These are phyloP conservation scores for Herpotrichia juniperi DNA, from an alignment of 2,329 filamentous ascomycete species.

Conservation along the genomic window DNA sequence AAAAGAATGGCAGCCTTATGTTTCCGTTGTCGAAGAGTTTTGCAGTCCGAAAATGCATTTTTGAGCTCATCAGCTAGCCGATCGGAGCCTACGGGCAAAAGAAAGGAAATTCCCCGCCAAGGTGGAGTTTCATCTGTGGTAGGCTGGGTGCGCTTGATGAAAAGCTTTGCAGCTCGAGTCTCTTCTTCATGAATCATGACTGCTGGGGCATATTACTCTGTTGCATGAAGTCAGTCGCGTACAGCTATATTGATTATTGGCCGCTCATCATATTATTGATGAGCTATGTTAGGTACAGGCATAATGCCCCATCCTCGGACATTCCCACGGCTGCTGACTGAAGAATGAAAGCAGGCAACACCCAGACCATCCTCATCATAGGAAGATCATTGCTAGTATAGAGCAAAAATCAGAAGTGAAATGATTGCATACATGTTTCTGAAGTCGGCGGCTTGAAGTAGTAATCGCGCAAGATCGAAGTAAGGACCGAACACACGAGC, in stretches of 20 bases:
- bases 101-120: conserved; percentile 33
- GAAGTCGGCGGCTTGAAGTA: conserved; percentile 4
- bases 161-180: conserved; percentile 9
- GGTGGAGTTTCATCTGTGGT: conserved; percentile 30
- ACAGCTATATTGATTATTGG: not conserved
- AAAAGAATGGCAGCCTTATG: conserved; percentile 36
- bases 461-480: conserved; percentile 5
- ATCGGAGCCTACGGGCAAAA: conserved; percentile 29
- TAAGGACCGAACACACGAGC: not conserved
- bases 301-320: no score
- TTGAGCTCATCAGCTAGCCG: conserved; percentile 27
- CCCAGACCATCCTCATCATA: no score
- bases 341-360: no score
- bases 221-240: not conserved
- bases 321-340: no score
- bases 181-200: not conserved
- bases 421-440: not conserved
- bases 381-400: not conserved
- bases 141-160: conserved; percentile 21
- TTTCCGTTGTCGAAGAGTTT: conserved; percentile 30
- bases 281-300: no score
- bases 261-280: not conserved
- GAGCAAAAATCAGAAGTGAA: not conserved
- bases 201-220: conserved; percentile 3
- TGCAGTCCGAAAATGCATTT: conserved; percentile 22